Evolutionary conservation across 2,329 filamentous ascomycete species (phyloP), one percentile per base, ranked within the genome.

Genomic region (Aspergillus quadricinctus): DNA sequence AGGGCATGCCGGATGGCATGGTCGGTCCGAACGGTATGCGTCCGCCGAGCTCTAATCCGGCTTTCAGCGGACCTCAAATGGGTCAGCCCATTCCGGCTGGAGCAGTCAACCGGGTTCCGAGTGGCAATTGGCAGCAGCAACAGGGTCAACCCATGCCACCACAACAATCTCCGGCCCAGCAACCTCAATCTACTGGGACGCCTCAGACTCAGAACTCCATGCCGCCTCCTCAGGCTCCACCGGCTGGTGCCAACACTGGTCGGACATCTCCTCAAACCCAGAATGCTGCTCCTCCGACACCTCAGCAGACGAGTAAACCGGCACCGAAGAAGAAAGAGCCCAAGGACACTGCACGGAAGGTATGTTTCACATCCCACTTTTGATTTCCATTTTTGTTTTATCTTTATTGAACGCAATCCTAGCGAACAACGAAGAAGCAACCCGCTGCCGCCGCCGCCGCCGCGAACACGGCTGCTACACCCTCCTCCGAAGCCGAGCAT

Each of bases 301-400:
- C 85, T 2, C 83, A 81, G 58, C 83, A 84, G 68, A 65, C 74
- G n/a, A 81, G 80, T 66, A 87, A 78, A 66, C 77, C 71, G n/a
- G 80, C 78, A 50, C 82, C 80, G 8, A 86, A 84, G 68, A 86
- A 86, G 75, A 84, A 85, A 69, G 77, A 78, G 35, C 72, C 73
- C 6, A 82, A 82, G 63, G 80, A 82, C 58, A 78, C 77, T 43
- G 27, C 48, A 31, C 77, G 76, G 61, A 83, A 83, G 77, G 80
- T 82, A 77, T 50, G 65, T 64, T 41, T 40, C 27, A 23, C 54
- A 48, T 50, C 48, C 23, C 29, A 41, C 9, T 25, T 46, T 14
- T 19, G n/a, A 40, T 49, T 40, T 35, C 19, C 53, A 23, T 48
- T 53, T 53, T 11, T 51, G 48, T 19, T 50, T 50, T 52, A 57